Conservation (phyloP, 768 basidiomycete genomes). For the Mycena crocata region DNA sequence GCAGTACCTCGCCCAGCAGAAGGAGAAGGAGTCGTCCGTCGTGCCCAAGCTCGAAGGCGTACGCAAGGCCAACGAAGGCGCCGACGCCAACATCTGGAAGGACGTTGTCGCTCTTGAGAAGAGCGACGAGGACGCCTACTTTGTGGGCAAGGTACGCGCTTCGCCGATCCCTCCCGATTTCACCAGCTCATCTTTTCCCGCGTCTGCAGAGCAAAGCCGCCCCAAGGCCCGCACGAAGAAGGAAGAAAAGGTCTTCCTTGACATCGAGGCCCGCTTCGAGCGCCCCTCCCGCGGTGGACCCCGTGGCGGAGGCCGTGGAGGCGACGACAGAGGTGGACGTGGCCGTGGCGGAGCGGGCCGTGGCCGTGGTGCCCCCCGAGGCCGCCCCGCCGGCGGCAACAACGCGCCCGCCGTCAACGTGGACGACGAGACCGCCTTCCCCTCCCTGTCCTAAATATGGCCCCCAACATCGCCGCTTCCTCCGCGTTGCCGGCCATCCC, state of each 20-base stretch:
- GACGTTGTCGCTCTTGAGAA: constrained; percentile 75
- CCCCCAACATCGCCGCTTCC: constrained; percentile 9
- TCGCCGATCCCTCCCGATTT: neutral
- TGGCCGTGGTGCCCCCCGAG: constrained; percentile 49
- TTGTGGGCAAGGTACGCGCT: constrained; percentile 83
- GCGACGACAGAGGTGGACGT: constrained; percentile 57
- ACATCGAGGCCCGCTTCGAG: constrained; percentile 92
- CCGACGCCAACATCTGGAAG: constrained; percentile 76
- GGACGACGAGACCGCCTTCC: constrained; percentile 89
- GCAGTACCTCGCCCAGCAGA: constrained; percentile 89
- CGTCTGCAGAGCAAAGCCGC: constrained; percentile 66
- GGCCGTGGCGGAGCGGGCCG: constrained; percentile 52
- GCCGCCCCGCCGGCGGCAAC: constrained; percentile 50
- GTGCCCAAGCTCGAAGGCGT: constrained; percentile 84
- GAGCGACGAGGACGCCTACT: constrained; percentile 80
- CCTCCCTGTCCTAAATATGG: constrained; percentile 73
- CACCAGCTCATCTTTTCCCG: constrained; percentile 20
- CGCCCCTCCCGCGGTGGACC: constrained; percentile 79
- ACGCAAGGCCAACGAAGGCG: constrained; percentile 86
- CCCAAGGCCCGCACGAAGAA: constrained; percentile 82
- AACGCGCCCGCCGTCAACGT: constrained; percentile 66
- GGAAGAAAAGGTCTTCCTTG: constrained; percentile 91
- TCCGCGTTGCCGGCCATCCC: neutral
- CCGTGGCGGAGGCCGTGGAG: constrained; percentile 64
- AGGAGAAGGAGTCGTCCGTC: constrained; percentile 63